Percentiles rank a stretch among this genome's conserved stretches.
These are phyloP conservation scores for Coffea canephora DNA, from an alignment of 257 asterid genomes.

Conservation along the genomic window DNA sequence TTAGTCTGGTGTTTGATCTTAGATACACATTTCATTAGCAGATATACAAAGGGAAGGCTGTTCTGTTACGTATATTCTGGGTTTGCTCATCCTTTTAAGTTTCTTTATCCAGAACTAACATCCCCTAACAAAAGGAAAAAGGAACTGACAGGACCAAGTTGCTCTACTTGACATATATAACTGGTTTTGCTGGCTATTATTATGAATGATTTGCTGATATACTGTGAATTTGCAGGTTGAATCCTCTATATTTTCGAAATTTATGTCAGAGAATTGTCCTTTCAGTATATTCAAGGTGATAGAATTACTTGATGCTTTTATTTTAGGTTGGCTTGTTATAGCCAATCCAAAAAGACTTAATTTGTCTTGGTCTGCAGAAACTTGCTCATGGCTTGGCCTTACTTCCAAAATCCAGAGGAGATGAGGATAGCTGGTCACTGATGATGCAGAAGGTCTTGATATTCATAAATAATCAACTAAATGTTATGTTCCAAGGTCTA, in stretches of 20 bases:
- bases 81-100: neutral
- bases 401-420: constrained; percentile 89
- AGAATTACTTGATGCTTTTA: constrained; percentile 14
- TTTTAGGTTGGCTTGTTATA: constrained; percentile 21
- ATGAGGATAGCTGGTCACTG: constrained; percentile 71
- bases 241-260: constrained; percentile 61
- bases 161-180: no score
- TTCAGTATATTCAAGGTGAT: constrained; percentile 59
- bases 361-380: constrained; percentile 55
- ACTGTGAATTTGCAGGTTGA: constrained; percentile 58
- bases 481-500: constrained; percentile 71
- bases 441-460: constrained; percentile 75
- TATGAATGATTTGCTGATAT: constrained; percentile 1
- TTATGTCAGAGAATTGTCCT: constrained; percentile 70
- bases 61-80: neutral
- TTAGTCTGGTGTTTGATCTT: neutral
- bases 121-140: neutral
- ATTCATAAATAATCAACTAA: constrained; percentile 57
- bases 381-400: constrained; percentile 61
- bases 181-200: neutral
- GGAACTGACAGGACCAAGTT: neutral
- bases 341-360: constrained; percentile 27
- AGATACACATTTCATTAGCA: neutral
- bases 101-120: neutral
- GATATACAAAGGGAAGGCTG: neutral